Conservation (phyloP, 176 grass and related monocot species). For the Triticum dicoccoides region DNA sequence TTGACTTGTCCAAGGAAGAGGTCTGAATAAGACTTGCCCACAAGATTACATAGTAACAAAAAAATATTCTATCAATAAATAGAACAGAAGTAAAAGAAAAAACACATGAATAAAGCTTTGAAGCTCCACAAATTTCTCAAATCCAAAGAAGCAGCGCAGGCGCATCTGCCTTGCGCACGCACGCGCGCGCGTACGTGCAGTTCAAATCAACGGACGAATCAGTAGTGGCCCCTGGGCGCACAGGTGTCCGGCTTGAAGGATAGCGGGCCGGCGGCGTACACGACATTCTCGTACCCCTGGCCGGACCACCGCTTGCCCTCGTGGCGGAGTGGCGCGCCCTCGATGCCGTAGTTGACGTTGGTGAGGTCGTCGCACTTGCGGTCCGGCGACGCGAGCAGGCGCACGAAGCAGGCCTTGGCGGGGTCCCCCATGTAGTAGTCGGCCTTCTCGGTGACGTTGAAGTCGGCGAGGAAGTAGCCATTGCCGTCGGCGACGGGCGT, state of each 20-base stretch:
- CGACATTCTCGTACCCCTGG: constrained; percentile 15
- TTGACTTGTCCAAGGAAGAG: too few species aligned
- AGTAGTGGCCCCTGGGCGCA: constrained; percentile 27
- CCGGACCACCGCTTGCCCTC: constrained; percentile 44
- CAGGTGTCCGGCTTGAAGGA: constrained; percentile 58
- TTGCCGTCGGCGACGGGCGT: constrained; percentile 13
- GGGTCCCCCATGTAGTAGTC: constrained; percentile 28
- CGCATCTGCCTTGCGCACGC: not conserved
- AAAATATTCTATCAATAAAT: not conserved
- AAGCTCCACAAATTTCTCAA: not conserved
- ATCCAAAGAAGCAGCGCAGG: not conserved
- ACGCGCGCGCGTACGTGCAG: not conserved
- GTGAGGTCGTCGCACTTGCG: constrained; percentile 45
- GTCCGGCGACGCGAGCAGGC: constrained; percentile 64
- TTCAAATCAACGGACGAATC: not conserved
- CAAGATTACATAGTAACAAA: not conserved
- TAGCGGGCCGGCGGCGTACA: constrained; percentile 47
- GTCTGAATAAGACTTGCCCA: not conserved
- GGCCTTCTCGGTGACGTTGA: constrained; percentile 19
- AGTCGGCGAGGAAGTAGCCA: constrained; percentile 56
- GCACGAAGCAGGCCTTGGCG: constrained; percentile 53
- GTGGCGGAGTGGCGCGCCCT: constrained; percentile 43
- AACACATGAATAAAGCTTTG: not conserved
- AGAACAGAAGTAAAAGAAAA: not conserved
- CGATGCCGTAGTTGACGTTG: constrained; percentile 56